Evolutionary conservation across 2,329 filamentous ascomycete species (phyloP).

Genomic region (Penicillium glabrum): DNA sequence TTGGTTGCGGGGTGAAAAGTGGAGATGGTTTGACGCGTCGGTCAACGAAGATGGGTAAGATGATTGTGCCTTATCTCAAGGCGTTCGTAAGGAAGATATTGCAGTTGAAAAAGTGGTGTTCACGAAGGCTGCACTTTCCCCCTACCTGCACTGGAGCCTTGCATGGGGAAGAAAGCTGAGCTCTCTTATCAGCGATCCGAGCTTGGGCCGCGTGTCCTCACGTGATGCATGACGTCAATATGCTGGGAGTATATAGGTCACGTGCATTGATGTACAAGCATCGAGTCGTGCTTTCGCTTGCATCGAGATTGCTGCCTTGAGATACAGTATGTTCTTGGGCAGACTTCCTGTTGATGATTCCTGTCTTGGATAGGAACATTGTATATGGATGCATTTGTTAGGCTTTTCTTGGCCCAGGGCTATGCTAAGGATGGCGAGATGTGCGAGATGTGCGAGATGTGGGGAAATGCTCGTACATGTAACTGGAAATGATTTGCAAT

Average conservation of each 20-base stretch:
- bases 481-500: too few species aligned
- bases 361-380: too few species aligned
- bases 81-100: background rate
- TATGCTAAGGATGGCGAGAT: too few species aligned
- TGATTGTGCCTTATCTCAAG: background rate
- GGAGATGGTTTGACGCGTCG: background rate
- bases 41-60: background rate
- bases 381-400: too few species aligned
- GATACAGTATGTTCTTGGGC: too few species aligned
- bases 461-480: too few species aligned
- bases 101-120: background rate
- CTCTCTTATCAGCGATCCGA: constrained; percentile 16
- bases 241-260: background rate
- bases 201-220: constrained; percentile 26
- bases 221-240: constrained; percentile 22
- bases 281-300: background rate
- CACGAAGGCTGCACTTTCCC: background rate
- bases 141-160: constrained; percentile 1
- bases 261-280: background rate
- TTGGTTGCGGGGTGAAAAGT: background rate
- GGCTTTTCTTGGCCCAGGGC: too few species aligned
- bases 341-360: too few species aligned
- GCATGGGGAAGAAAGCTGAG: constrained; percentile 6
- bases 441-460: too few species aligned
- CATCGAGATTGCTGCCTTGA: background rate